Base-by-base conservation (phyloP, 2,329 filamentous ascomycete species). In the Aspergillus phoenicis region DNA sequence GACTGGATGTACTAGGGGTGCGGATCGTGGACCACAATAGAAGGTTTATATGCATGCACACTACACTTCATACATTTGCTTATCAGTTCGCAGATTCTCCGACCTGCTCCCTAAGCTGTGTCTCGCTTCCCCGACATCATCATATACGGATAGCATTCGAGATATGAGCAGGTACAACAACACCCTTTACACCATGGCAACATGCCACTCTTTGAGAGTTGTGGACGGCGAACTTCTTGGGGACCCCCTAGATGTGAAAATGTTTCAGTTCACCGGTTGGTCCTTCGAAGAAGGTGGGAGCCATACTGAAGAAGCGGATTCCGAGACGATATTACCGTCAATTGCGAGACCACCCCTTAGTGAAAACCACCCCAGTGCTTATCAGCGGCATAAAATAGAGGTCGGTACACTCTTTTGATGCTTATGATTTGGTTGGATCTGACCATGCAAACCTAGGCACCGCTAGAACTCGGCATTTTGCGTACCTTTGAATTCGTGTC, bases 191-290 rank as follows among this genome's bases (percentile, higher is more conserved):
- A 93, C 93, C 0, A 99, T 99, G 95, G 93, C 95, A 8, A 99
- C 95, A 0, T 99, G 95, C 61, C 95, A 99, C 75, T 96, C 94
- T 0, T 82, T 99, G 8, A 87, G 93, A 51, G 86, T 89, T 10
- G 89, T 99, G 15, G 93, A 98, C 63, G 89, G 87, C 52, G 93
- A 97, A 72, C 85, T 98, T 43, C 84, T 99, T 36, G 95, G 95
- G 1, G 95, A 99, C 71, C 95, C 96, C 4, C 82, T 99, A 1
- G 95, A 99, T 74, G 83, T 97, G 60, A 98, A 98, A 74, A 99
- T 99, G 95, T 99, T 99, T 73, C 89, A 97, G 66, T 99, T 97
- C 68, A 98, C 95, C 0, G 85, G 86, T 5, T 99, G 95, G 95
- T 85, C 87, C 3, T 99, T 91, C 68, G 91, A 97, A 73, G 95